These are phyloP conservation scores for Boechera stricta DNA, from an alignment of 345 rosid genomes.

Conservation along the genomic window DNA sequence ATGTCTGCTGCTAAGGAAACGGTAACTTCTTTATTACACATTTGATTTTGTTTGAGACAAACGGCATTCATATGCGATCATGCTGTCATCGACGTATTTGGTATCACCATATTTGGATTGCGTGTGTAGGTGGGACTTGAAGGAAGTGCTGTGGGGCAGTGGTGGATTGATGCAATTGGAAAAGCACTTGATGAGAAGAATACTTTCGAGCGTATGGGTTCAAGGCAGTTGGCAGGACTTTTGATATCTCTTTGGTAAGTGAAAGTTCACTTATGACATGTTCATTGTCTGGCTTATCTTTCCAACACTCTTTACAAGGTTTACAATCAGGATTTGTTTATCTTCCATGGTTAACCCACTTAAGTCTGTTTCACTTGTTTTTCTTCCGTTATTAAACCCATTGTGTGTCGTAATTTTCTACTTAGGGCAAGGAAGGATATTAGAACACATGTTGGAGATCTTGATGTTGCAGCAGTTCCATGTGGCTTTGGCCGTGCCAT, in stretches of 20 bases:
- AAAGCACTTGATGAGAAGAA: slow-evolving; percentile 81
- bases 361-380: not conserved
- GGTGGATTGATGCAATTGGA: slow-evolving; percentile 96
- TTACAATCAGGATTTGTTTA: not conserved
- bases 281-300: slow-evolving; percentile 22
- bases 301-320: not conserved
- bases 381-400: slow-evolving; percentile 1
- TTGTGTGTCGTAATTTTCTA: slow-evolving; percentile 34
- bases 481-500: slow-evolving; percentile 99
- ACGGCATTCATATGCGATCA: not conserved
- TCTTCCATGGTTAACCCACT: slow-evolving; percentile 3
- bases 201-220: slow-evolving; percentile 96
- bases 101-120: slow-evolving; percentile 30
- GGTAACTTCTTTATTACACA: slow-evolving; percentile 47
- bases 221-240: slow-evolving; percentile 92
- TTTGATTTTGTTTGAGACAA: slow-evolving; percentile 2
- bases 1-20: slow-evolving; percentile 99
- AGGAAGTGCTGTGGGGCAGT: slow-evolving; percentile 91
- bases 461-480: slow-evolving; percentile 96
- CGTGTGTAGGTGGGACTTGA: slow-evolving; percentile 93
- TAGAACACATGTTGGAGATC: slow-evolving; percentile 89
- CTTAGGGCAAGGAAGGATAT: slow-evolving; percentile 87
- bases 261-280: slow-evolving; percentile 22
- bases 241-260: slow-evolving; percentile 85
- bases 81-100: slow-evolving; percentile 12